These are phyloP conservation scores for Pythium phragmitis DNA, from an alignment of 352 stramenopile genomes.

Conservation along the genomic window DNA sequence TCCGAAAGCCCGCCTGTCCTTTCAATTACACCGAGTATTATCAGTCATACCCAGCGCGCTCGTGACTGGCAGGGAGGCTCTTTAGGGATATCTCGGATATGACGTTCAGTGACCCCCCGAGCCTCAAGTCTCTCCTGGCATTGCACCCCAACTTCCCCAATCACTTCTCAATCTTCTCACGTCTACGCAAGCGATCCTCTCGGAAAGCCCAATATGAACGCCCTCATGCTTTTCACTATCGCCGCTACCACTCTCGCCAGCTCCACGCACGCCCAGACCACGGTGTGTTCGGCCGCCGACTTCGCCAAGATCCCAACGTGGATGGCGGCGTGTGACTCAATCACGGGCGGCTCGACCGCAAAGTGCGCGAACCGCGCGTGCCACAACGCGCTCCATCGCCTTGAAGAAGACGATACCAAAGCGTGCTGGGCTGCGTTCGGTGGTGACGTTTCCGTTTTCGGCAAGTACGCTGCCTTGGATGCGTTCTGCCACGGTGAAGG, in stretches of 20 bases:
- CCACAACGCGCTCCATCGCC: constrained; percentile 37
- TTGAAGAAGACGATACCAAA: constrained; percentile 42
- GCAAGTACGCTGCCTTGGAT: constrained; percentile 40
- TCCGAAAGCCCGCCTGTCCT: no score
- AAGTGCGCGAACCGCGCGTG: constrained; percentile 37
- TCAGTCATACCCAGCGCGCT: no score
- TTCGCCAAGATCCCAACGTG: constrained; percentile 17
- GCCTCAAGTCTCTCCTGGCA: no score
- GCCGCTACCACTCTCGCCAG: neutral
- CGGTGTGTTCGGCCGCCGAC: constrained; percentile 7
- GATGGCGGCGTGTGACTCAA: constrained; percentile 37
- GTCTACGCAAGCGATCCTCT: no score
- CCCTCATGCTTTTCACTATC: no score
- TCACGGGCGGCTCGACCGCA: constrained; percentile 33
- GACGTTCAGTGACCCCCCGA: no score
- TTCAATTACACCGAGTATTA: no score
- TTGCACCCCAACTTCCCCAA: no score
- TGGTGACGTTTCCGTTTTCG: constrained; percentile 28
- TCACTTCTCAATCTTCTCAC: no score
- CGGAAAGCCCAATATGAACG: no score
- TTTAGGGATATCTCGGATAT: no score
- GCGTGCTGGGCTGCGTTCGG: constrained; percentile 37
- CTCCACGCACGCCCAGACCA: neutral
- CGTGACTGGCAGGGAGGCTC: no score
- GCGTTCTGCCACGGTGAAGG: constrained; percentile 44